Percentiles rank a stretch among this genome's conserved stretches.
phyloP scores from a whole-genome alignment of 1,284 basidiomycete genomes.

The Flammula alnicola region DNA sequence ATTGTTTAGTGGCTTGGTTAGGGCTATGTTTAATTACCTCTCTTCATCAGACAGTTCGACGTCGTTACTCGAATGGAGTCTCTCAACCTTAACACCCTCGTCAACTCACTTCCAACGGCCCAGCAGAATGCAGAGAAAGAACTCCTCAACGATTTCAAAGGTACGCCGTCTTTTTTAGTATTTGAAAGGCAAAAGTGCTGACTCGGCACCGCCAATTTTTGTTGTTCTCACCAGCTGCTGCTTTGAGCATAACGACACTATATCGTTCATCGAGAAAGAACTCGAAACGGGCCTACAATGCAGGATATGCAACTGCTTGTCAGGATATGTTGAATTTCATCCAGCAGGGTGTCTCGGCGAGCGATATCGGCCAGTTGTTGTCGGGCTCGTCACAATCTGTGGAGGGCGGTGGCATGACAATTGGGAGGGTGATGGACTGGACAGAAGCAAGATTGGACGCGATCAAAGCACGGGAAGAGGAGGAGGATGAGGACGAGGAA shows the following conservation, averaged over 20 bases:
- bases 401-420: conserved; percentile 62
- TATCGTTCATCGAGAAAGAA: conserved; percentile 76
- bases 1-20: too few relatives aligned
- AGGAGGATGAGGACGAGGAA: conserved; percentile 80
- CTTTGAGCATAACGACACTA: conserved; percentile 79
- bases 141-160: conserved; percentile 79
- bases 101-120: conserved; percentile 65
- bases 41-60: too few relatives aligned
- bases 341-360: conserved; percentile 75
- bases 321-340: conserved; percentile 79
- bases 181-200: conserved; percentile 3
- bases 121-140: conserved; percentile 78
- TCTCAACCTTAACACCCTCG: conserved; percentile 76
- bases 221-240: too few relatives aligned
- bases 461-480: conserved; percentile 69
- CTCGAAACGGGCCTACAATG: conserved; percentile 76
- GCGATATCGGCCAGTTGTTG: conserved; percentile 42
- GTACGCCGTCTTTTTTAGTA: conserved; percentile 36
- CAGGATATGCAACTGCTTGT: conserved; percentile 77
- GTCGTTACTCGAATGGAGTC: conserved; percentile 50
- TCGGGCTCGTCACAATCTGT: conserved; percentile 40
- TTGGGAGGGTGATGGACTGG: conserved; percentile 81
- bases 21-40: too few relatives aligned
- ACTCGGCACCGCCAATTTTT: conserved; percentile 10
- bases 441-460: conserved; percentile 74